phyloP scores from a whole-genome alignment of 108 stramenopile species.

The Pseudonitzschia pungens region DNA sequence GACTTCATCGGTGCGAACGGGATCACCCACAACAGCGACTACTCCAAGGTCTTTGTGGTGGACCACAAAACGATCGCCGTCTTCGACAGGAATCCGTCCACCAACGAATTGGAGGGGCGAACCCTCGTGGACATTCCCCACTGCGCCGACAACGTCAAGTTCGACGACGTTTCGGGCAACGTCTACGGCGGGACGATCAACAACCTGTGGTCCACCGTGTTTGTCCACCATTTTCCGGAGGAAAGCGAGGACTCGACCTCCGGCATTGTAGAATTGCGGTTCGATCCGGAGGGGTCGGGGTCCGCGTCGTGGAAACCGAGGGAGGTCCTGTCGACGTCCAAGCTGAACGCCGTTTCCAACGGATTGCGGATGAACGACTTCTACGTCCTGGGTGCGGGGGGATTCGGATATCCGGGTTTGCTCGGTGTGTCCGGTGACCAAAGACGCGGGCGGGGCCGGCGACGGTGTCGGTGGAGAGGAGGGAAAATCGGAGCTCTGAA shows the following conservation, averaged over 20 bases:
- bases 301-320: not conserved
- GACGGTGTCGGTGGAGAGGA: not conserved
- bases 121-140: not conserved
- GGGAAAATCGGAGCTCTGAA: not conserved
- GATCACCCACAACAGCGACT: constrained; percentile 15
- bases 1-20: constrained; percentile 4
- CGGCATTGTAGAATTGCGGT: not conserved
- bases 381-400: constrained; percentile 6
- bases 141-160: not conserved
- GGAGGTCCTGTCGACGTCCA: not conserved
- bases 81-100: constrained; percentile 6
- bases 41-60: constrained; percentile 45
- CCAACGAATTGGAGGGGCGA: not conserved
- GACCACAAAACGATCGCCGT: constrained; percentile 51
- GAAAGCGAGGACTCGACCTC: not conserved
- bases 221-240: not conserved
- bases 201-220: not conserved
- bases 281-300: not conserved
- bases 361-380: not conserved
- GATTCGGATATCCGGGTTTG: not conserved
- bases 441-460: not conserved
- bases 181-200: not conserved
- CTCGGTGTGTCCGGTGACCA: not conserved
- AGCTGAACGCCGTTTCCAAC: not conserved
- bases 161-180: constrained; percentile 6